A percentile compares a stretch with the other conserved stretches of the same genome.
These are phyloP conservation scores for Trichocladium uniseriatum DNA, from an alignment of 495 filamentous ascomycete genomes.

Conservation along the genomic window DNA sequence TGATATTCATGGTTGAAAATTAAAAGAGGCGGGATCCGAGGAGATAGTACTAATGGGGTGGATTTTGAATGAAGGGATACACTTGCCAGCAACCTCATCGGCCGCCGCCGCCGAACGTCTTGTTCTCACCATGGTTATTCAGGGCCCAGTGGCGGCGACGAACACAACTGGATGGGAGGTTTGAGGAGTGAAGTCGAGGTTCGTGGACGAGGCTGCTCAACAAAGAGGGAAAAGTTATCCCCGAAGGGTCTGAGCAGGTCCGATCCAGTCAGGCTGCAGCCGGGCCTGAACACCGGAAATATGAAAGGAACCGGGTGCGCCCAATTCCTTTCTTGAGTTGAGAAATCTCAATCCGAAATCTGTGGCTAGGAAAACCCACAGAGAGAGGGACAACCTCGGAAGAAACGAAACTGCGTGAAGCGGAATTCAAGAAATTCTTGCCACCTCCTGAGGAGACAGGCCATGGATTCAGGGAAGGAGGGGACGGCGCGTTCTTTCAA, in stretches of 20 bases:
- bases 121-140: conserved; percentile 16
- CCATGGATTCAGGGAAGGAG: not conserved
- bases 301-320: not conserved
- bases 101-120: conserved; percentile 21
- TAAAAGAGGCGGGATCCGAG: no score
- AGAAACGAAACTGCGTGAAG: not conserved
- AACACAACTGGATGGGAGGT: not conserved
- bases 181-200: not conserved
- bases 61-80: not conserved
- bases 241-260: not conserved
- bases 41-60: no score
- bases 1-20: no score
- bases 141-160: not conserved
- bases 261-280: not conserved
- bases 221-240: not conserved
- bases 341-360: not conserved
- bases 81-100: conserved; percentile 16
- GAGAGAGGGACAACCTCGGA: no score
- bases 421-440: not conserved
- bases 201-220: not conserved
- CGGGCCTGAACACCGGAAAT: not conserved
- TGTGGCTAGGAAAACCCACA: not conserved
- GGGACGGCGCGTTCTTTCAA: conserved; percentile 12
- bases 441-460: conserved; percentile 8
- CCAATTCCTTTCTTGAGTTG: not conserved